A percentile compares a stretch with the other conserved stretches of the same genome.
phyloP scores from a whole-genome alignment of 331 rosid genomes.

The Quercus phellos region DNA sequence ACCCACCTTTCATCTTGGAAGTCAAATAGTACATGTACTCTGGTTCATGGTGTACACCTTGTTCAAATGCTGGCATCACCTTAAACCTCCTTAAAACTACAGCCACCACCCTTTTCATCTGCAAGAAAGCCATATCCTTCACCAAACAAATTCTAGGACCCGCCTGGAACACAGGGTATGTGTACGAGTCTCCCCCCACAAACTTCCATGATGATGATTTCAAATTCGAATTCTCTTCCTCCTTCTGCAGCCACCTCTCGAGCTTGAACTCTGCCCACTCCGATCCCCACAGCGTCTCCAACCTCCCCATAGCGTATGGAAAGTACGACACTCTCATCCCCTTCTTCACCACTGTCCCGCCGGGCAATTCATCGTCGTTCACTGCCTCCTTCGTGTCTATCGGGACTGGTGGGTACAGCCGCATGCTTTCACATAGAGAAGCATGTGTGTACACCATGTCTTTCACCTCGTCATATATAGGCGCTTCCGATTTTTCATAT shows the following conservation, averaged over 20 bases:
- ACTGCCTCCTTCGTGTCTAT: conserved; percentile 41
- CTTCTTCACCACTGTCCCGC: conserved; percentile 60
- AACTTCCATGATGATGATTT: conserved; percentile 29
- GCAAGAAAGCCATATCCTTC: no score
- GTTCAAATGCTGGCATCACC: conserved; percentile 17
- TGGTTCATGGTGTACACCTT: conserved; percentile 29
- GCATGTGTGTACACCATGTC: conserved; percentile 71
- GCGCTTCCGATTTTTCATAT: not conserved
- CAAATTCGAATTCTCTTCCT: not conserved
- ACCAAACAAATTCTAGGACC: no score
- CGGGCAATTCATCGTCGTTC: conserved; percentile 57
- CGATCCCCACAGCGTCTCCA: conserved; percentile 54
- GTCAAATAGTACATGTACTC: conserved; percentile 35
- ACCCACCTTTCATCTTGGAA: conserved; percentile 49
- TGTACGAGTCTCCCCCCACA: no score
- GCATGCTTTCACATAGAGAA: conserved; percentile 71
- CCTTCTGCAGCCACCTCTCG: conserved; percentile 59
- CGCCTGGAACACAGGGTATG: no score
- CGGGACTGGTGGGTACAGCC: conserved; percentile 75
- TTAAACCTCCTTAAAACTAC: no score
- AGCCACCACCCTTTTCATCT: no score
- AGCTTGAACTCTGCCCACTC: conserved; percentile 66
- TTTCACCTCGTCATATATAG: conserved; percentile 45
- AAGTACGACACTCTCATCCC: conserved; percentile 56
- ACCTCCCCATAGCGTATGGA: conserved; percentile 67